Evolutionary conservation across 2,329 filamentous ascomycete species (phyloP).

Genomic region (Ophioceras dolichostomum): DNA sequence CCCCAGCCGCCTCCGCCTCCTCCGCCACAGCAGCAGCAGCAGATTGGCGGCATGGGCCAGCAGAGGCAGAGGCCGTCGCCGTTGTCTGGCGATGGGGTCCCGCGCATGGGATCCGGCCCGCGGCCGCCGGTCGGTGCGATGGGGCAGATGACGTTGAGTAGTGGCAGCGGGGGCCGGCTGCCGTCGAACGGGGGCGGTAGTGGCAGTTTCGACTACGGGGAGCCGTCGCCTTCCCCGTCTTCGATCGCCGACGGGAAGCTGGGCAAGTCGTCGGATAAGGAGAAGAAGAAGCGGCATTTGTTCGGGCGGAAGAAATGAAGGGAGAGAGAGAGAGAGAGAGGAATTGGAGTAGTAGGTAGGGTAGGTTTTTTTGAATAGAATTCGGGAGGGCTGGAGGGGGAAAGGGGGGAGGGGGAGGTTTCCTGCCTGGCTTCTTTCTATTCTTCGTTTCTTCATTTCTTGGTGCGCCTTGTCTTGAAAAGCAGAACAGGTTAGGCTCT

Average conservation of each 20-base stretch:
- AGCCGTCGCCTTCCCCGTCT: no score
- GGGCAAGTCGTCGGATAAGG: constrained; percentile 32
- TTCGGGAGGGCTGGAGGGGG: no score
- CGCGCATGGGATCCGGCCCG: constrained; percentile 10
- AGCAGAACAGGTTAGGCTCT: no score
- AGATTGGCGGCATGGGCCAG: no score
- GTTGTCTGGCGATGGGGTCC: constrained; percentile 4
- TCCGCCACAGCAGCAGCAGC: constrained; percentile 8
- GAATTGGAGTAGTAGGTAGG: no score
- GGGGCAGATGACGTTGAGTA: constrained; percentile 38
- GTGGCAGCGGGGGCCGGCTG: constrained; percentile 8
- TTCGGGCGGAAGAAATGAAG: constrained; percentile 19
- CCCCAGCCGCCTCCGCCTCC: constrained; percentile 37
- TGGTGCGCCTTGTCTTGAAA: no score
- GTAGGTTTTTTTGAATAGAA: no score
- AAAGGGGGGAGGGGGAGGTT: no score
- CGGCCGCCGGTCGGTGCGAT: constrained; percentile 42
- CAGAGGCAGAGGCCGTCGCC: not conserved
- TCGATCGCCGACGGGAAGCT: constrained; percentile 24
- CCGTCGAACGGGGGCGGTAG: constrained; percentile 6
- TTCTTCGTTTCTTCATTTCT: no score
- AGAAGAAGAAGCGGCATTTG: constrained; percentile 22
- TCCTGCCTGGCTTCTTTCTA: no score
- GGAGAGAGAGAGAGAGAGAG: constrained; percentile 1
- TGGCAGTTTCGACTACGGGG: not conserved